A percentile compares a stretch with the other conserved stretches of the same genome.
Evolutionary conservation across 2,329 filamentous ascomycete genomes (phyloP).

Genomic region (Leptographium procerum): DNA sequence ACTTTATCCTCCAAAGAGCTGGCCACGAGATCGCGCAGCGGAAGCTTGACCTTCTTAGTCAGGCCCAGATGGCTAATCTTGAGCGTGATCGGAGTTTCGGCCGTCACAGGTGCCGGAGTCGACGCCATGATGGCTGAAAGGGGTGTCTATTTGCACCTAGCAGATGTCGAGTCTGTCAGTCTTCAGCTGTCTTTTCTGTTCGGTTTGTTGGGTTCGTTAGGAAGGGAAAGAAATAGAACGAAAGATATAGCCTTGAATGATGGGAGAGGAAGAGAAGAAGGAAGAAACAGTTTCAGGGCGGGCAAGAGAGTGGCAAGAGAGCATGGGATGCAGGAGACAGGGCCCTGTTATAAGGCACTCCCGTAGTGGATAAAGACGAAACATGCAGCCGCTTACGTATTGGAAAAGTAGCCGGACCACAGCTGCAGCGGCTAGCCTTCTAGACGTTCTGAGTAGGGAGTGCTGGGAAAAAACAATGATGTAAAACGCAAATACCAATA

Average conservation of each 20-base stretch:
- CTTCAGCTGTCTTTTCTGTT: neutral
- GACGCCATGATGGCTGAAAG: constrained; percentile 19
- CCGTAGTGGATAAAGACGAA: neutral
- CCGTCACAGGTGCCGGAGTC: constrained; percentile 21
- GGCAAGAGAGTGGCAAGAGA: no score
- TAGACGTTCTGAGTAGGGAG: no score
- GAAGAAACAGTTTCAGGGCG: neutral
- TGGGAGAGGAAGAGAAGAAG: neutral
- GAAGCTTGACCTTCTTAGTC: constrained; percentile 78
- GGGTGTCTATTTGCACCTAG: neutral
- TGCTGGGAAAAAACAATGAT: neutral
- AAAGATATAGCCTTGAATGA: neutral
- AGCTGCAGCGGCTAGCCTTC: neutral
- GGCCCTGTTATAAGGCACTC: neutral
- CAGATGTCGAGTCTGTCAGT: neutral
- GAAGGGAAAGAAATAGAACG: neutral
- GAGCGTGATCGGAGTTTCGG: constrained; percentile 69
- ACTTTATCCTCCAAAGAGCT: constrained; percentile 73
- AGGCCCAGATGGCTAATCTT: constrained; percentile 71
- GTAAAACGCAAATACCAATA: neutral
- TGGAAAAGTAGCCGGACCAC: neutral
- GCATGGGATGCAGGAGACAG: neutral
- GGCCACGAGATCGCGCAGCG: constrained; percentile 71
- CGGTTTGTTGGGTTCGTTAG: neutral
- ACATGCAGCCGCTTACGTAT: neutral